Base-by-base conservation (phyloP, 257 asterid genomes). In the Capsicum chinense region DNA sequence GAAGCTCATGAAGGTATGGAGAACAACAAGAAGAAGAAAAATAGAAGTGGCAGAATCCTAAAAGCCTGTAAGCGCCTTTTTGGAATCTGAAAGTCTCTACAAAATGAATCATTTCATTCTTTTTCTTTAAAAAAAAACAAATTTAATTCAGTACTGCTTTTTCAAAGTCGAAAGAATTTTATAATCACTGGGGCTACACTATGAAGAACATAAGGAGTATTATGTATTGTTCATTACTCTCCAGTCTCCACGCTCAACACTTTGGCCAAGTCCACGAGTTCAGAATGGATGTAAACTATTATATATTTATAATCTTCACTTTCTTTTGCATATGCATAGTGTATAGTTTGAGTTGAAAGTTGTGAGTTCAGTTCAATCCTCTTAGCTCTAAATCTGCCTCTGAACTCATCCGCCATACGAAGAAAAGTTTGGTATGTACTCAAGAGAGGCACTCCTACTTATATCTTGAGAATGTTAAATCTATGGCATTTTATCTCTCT, bases 11-110 rank as follows among this genome's bases (percentile, higher is more conserved):
- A 80, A 8, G 16, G 19, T 50, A 12, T 7, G 13, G 26, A 9
- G n/a, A 15, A 9, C 39, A 58, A 26, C 71, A 88, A 79, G 83
- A 88, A 79, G 83, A 87, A 83, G 81, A 68, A 85, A 19, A 69
- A 16, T 13, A 80, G 74, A 69, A 85, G 86, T 21, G 85, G 89
- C 84, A 86, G 83, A 86, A 88, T 91, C 87, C 74, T 88, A 58
- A 88, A 82, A 87, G 90, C 89, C 12, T 91, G 90, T 81, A 91
- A 88, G 87, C 92, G 90, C 83, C 9, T 91, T 85, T 86, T 89
- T 56, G 88, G 91, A 84, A 70, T 89, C 59, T 86, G 56, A 74
- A 66, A 59, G 56, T 80, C 60, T 81, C 76, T 60, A 71, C 50
- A 70, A 26, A 26, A 60, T 42, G 21, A 62, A 42, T 47, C 58